Percentiles rank a stretch among this genome's conserved stretches.
Conservation (phyloP, 2,329 filamentous ascomycete genomes). For the Ophiosphaerella herpotricha region DNA sequence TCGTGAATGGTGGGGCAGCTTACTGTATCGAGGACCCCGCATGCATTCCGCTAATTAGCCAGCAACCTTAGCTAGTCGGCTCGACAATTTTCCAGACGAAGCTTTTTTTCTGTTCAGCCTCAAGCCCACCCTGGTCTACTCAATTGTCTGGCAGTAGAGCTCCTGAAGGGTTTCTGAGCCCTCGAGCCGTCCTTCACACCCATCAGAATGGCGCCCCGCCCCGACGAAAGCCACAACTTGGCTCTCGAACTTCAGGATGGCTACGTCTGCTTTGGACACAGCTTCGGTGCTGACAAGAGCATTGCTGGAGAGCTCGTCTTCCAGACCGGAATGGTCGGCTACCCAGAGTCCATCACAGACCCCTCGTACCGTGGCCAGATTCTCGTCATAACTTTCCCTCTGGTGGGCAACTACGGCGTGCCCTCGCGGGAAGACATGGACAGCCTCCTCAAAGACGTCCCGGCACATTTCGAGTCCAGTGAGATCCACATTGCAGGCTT, state of each 20-base stretch:
- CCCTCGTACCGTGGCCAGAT: constrained; percentile 92
- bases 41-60: not conserved
- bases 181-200: constrained; percentile 39
- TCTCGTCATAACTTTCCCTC: constrained; percentile 91
- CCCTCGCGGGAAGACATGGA: constrained; percentile 85
- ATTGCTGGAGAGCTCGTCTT: constrained; percentile 97
- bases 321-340: constrained; percentile 99
- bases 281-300: constrained; percentile 94
- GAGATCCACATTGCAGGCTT: constrained; percentile 94
- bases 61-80: no score
- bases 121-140: constrained; percentile 22
- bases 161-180: constrained; percentile 37
- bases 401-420: constrained; percentile 97
- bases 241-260: constrained; percentile 94
- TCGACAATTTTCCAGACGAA: not conserved
- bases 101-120: constrained; percentile 12
- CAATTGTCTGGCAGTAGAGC: constrained; percentile 40
- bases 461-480: constrained; percentile 89
- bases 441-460: constrained; percentile 80
- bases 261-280: constrained; percentile 88
- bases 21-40: not conserved
- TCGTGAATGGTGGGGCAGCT: not conserved
- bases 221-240: constrained; percentile 62
- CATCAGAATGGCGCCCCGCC: constrained; percentile 36
- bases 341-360: constrained; percentile 90